phyloP scores from a whole-genome alignment of 2,329 filamentous ascomycete genomes.

The Neonectria magnoliae region DNA sequence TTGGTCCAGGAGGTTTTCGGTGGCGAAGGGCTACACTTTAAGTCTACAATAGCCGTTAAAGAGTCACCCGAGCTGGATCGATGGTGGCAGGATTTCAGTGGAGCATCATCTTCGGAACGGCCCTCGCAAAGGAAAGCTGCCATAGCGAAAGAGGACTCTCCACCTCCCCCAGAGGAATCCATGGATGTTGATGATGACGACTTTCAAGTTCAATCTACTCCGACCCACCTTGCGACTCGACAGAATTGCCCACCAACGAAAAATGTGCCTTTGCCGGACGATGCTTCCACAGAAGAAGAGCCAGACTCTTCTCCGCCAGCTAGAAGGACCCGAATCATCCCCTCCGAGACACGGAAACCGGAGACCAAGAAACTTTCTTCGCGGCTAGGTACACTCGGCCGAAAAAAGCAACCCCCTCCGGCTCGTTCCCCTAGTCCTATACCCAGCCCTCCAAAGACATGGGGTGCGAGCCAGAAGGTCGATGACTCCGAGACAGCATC shows the following conservation, averaged over 20 bases:
- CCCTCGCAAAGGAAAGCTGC: conserved; percentile 28
- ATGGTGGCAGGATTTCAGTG: conserved; percentile 61
- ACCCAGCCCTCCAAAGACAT: conserved; percentile 13
- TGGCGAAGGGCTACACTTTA: conserved; percentile 45
- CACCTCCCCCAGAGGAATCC: conserved; percentile 30
- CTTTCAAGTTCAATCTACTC: conserved; percentile 62
- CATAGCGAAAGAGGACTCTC: conserved; percentile 18
- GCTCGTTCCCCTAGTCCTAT: conserved; percentile 33
- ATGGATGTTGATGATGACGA: conserved; percentile 49
- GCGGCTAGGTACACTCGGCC: conserved; percentile 51
- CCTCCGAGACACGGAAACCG: conserved; percentile 23
- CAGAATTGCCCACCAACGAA: conserved; percentile 33
- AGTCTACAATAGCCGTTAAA: conserved; percentile 43
- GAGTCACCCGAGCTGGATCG: conserved; percentile 52
- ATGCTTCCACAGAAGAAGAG: conserved; percentile 48
- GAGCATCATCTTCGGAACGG: conserved; percentile 39
- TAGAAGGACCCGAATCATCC: conserved; percentile 16
- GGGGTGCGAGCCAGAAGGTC: conserved; percentile 13
- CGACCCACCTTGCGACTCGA: conserved; percentile 48
- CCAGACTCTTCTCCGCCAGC: conserved; percentile 31
- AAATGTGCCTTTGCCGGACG: conserved; percentile 32
- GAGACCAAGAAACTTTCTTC: conserved; percentile 30
- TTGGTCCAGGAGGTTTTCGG: conserved; percentile 57
- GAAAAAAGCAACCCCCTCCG: conserved; percentile 45
- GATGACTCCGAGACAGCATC: conserved; percentile 57